Conservation (phyloP, 208 protist genomes). For the Acanthamoeba lenticulata region DNA sequence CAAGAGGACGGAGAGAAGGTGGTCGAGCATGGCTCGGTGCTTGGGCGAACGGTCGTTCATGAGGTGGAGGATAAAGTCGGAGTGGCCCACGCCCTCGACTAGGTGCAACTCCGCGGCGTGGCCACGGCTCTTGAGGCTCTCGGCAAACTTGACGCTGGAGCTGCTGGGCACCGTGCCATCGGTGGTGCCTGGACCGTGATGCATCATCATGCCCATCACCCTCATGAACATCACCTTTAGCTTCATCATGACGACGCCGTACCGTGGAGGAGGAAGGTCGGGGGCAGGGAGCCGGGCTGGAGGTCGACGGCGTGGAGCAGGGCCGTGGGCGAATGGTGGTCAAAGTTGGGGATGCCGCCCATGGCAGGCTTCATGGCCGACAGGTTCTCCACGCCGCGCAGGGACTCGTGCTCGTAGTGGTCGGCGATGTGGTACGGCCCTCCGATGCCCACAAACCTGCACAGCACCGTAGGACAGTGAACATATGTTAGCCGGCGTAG, state of each 20-base stretch:
- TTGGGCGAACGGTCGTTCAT: slow-evolving; percentile 42
- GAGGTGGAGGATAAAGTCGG: slow-evolving; percentile 43
- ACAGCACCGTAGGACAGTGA: not conserved
- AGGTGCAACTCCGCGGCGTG: not conserved
- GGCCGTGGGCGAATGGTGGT: slow-evolving; percentile 4
- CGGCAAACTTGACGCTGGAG: slow-evolving; percentile 4
- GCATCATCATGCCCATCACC: not conserved
- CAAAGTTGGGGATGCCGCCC: slow-evolving; percentile 53
- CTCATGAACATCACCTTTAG: not conserved
- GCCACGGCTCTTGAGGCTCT: not conserved
- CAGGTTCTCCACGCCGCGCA: slow-evolving; percentile 39
- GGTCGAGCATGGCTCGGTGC: not conserved
- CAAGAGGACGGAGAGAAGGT: not conserved
- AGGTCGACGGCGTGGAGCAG: not conserved
- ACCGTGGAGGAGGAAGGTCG: slow-evolving; percentile 12
- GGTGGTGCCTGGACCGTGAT: not conserved
- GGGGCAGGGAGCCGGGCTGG: not conserved
- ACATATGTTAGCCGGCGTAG: not conserved
- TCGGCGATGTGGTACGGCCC: slow-evolving; percentile 49
- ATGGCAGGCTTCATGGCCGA: slow-evolving; percentile 56
- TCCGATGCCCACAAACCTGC: slow-evolving; percentile 43
- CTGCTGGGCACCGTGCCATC: slow-evolving; percentile 6
- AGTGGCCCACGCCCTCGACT: slow-evolving; percentile 4
- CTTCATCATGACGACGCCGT: not conserved
- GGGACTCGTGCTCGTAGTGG: slow-evolving; percentile 50